These are phyloP conservation scores for Saccharomycopsis amapae DNA, from an alignment of 805 yeast genomes.

Conservation along the genomic window DNA sequence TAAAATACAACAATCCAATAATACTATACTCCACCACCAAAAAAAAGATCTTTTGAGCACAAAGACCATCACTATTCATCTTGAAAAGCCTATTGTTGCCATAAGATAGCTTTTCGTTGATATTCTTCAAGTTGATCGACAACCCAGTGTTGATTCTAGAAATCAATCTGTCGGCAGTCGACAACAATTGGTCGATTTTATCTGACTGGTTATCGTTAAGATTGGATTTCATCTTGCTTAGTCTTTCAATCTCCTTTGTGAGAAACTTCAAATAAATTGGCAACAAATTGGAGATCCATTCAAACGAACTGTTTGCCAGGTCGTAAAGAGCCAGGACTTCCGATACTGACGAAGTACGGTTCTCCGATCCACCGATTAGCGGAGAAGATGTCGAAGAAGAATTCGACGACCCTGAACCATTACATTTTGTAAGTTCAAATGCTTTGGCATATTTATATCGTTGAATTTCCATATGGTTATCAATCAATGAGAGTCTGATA, in stretches of 20 bases:
- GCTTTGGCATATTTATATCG: conserved; percentile 2
- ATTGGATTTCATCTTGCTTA: conserved; percentile 5
- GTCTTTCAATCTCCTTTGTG: conserved; percentile 15
- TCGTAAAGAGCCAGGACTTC: too few species aligned
- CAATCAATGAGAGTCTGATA: too few species aligned
- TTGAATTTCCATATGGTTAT: conserved; percentile 7
- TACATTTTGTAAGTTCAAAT: conserved; percentile 7
- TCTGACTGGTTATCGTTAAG: conserved; percentile 14
- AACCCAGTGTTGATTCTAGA: conserved; percentile 17
- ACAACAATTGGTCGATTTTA: conserved; percentile 17
- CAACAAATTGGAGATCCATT: conserved; percentile 10
- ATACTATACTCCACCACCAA: conserved; percentile 15
- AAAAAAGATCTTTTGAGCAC: conserved; percentile 5
- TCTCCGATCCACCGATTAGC: too few species aligned
- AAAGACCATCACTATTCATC: conserved; percentile 3
- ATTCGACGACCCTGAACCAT: too few species aligned
- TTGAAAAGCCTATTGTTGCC: conserved; percentile 1
- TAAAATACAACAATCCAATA: conserved; percentile 11
- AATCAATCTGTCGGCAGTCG: conserved; percentile 15
- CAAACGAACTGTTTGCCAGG: neutral
- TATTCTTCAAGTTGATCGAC: conserved; percentile 12
- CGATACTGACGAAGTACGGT: too few species aligned
- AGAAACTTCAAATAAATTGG: conserved; percentile 18
- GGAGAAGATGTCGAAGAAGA: too few species aligned
- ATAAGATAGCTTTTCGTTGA: conserved; percentile 11